These are phyloP conservation scores for Jacaranda copaia DNA, from an alignment of 257 asterid genomes.

Conservation along the genomic window DNA sequence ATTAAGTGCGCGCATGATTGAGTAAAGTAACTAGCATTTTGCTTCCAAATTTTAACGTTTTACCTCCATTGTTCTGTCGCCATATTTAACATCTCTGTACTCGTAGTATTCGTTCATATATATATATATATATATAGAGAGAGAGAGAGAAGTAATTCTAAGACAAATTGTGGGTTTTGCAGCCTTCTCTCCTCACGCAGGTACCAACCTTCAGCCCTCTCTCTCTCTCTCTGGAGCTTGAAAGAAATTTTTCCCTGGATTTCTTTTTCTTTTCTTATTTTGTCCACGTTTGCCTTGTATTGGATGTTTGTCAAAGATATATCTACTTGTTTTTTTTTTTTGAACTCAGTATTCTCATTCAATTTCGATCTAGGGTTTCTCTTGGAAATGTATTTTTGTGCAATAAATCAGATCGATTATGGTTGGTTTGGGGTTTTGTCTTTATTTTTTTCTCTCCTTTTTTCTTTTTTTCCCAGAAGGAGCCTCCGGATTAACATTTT, in stretches of 20 bases:
- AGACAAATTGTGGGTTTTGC: background rate
- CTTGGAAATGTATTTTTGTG: background rate
- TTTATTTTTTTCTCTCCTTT: background rate
- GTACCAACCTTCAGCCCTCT: background rate
- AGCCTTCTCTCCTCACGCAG: constrained; percentile 15
- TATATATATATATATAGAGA: background rate
- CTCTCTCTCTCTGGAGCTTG: constrained; percentile 19
- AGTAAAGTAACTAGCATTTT: background rate
- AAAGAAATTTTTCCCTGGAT: background rate
- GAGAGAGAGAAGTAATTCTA: background rate
- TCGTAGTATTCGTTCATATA: background rate
- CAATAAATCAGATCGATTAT: constrained; percentile 12
- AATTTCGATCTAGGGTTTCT: constrained; percentile 2
- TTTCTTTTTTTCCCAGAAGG: background rate
- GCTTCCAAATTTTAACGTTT: constrained; percentile 19
- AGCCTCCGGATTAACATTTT: constrained; percentile 29
- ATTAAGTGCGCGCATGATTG: background rate
- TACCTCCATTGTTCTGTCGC: constrained; percentile 16
- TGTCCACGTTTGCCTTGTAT: background rate
- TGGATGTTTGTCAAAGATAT: background rate
- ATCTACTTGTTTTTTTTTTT: background rate
- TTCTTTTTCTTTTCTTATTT: background rate
- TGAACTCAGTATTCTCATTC: background rate
- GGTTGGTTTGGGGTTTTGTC: background rate
- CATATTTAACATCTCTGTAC: background rate